Base-by-base conservation (phyloP, 257 asterid species). In the Jacaranda mimosifolia region DNA sequence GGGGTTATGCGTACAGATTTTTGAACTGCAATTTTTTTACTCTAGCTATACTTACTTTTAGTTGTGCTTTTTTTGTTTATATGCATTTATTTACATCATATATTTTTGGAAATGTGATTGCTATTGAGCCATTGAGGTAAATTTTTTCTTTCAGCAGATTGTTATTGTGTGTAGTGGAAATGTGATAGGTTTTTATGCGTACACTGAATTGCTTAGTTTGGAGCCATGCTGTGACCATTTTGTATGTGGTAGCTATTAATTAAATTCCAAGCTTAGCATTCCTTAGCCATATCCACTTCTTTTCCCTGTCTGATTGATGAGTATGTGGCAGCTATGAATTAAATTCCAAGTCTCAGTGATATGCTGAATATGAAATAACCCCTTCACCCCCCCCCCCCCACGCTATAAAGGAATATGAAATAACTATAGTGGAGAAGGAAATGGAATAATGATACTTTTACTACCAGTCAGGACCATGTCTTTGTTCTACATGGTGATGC, bases 401-500 rank as follows among this genome's bases (percentile, higher is more conserved):
- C n/a, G n/a, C n/a, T n/a, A n/a, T n/a, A 26, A 26, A 26, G 32
- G 32, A 26, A 26, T 26, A 26, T 26, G 32, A 26, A 26, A 26
- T 26, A 26, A 26, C 32, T 43, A 9, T 14, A 55, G 40, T 13
- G 76, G 74, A 66, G 38, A 66, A 58, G 26, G 49, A 77, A 57
- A 55, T 46, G 59, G n/a, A 63, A 40, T 53, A 13, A 17, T 57
- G 74, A 70, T 67, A 9, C 36, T 66, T 43, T 17, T 15, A 0
- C 9, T 78, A 52, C 38, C 35, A 9, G 18, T 52, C 32, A 26
- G 62, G 76, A 49, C 46, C 57, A 18, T 40, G 19, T 35, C 17
- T 58, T 26, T 74, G 40, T 72, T 26, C 11, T 68, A 21, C 59
- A 5, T 32, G 1, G 46, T 79, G 68, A 74, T 66, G 14, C 32